Conservation (phyloP, 164 flowering plant genomes). For the Sextonia rubra region DNA sequence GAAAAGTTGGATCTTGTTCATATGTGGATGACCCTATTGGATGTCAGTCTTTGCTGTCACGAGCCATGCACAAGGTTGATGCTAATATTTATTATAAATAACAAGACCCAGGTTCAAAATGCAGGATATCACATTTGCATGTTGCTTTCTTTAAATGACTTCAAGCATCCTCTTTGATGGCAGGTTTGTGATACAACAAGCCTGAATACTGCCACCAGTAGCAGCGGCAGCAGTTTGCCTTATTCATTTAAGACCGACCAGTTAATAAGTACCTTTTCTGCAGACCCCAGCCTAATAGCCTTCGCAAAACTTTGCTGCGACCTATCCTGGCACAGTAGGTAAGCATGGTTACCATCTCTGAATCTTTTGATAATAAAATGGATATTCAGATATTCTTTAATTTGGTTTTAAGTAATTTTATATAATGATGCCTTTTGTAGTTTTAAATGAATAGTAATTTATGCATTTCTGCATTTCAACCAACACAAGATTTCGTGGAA, state of each 20-base stretch:
- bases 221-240: conserved; percentile 20
- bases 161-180: conserved; percentile 9
- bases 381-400: not conserved
- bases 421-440: not conserved
- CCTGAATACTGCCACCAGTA: conserved; percentile 24
- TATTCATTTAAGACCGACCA: conserved; percentile 67
- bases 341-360: conserved; percentile 19
- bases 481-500: not conserved
- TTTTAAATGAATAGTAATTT: too few species aligned
- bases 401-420: too few species aligned
- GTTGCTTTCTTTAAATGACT: not conserved
- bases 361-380: not conserved
- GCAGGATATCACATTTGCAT: not conserved
- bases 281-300: conserved; percentile 92
- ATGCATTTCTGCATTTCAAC: not conserved
- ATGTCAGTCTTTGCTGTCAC: conserved; percentile 86
- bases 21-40: conserved; percentile 95
- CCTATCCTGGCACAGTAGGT: conserved; percentile 73
- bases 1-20: conserved; percentile 95
- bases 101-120: too few species aligned
- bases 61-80: conserved; percentile 91
- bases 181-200: conserved; percentile 72
- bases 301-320: conserved; percentile 93
- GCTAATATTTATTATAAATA: not conserved
- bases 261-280: conserved; percentile 85